Evolutionary conservation across 1,284 basidiomycete species (phyloP), one percentile per base, ranked within the genome.

Genomic region (Leccinum pachyderme): DNA sequence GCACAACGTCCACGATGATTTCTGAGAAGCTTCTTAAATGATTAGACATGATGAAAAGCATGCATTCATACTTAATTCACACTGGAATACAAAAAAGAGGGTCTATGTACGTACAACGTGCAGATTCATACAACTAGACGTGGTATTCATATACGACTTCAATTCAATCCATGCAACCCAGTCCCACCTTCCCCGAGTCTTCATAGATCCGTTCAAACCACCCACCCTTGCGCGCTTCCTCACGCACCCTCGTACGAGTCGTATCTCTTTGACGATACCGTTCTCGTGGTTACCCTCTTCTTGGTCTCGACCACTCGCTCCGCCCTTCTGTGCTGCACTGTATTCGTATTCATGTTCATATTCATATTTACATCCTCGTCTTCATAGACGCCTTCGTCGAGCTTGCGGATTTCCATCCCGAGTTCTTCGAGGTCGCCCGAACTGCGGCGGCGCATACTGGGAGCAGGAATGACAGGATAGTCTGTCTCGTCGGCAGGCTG

Each of bases 331-430:
- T 85, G 50, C 13, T 41, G 53, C 27, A 28, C 11, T 33, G 1
- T 1, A 6, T 44, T 43, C 32, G 18, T 3, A 81, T 27, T 13
- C 47, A 28, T 18, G 8, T 9, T 35, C 22, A 47, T 15, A 18
- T 47, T 18, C 18, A 18, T 18, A 18, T 18, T 47, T 29, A 37
- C 33, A 4, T 32, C 53, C 39, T 51, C 51, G 27, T 77, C 72
- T n/a, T 70, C 73, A 53, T 87, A 86, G 54, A 82, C 82, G 51
- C 81, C 78, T 60, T 69, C 64, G n/a, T 64, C 61, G 4, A 93
- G 74, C 64, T 80, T 81, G 71, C 87, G 84, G 65, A 98, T 94
- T 71, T 98, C 95, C 78, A 95, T 86, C 56, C 83, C 86, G 60
- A 88, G 71, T 55, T 81, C 77, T 73, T 86, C 70, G 75, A 84